Base-by-base conservation (phyloP, 768 basidiomycete genomes). In the Boletus vinaceobasis region DNA sequence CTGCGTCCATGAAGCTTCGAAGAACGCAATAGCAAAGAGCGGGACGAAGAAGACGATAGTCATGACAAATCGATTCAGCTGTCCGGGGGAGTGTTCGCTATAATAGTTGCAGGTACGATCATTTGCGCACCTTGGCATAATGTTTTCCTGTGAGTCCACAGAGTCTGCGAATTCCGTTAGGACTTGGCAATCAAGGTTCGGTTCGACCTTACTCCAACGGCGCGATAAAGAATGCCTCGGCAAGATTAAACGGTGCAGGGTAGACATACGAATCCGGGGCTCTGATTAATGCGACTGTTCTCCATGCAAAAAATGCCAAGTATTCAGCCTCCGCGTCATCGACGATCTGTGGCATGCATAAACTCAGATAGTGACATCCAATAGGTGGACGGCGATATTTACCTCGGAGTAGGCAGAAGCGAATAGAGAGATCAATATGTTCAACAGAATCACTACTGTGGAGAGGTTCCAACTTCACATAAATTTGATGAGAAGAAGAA, bases 371-470 rank as follows among this genome's bases (percentile, higher is more conserved):
- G 52, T 17, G 32, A 49, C 21, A 13, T 3, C 11, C 11, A 8
- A 31, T 21, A 37, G 21, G 19, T 14, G 46, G 15, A 15, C 37
- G 13, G 27, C 3, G 42, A 26, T n/a, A 73, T 80, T 68, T 52
- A 90, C 92, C 62, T 94, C 93, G 11, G 86, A 83, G 64, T 96
- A 96, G 1, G 93, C 93, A 47, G 93, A 91, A 17, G 93, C 86
- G 69, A 97, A 97, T 62, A 98, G 74, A n/a, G 94, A 97, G 62
- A 98, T 93, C 65, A 98, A 79, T 65, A 98, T 85, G 67, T 98
- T 98, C 68, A 97, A 81, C 47, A 97, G 78, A 50, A 98, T 82
- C 47, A 97, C 80, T 17, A 84, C 88, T 3, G 90, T 87, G 21
- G 85, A 80, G 50, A 91, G 80, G 71, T 87, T 93, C 93, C 92